Base-by-base conservation (phyloP, 805 yeast species). In the Sugiyamaella lignohabitans region DNA sequence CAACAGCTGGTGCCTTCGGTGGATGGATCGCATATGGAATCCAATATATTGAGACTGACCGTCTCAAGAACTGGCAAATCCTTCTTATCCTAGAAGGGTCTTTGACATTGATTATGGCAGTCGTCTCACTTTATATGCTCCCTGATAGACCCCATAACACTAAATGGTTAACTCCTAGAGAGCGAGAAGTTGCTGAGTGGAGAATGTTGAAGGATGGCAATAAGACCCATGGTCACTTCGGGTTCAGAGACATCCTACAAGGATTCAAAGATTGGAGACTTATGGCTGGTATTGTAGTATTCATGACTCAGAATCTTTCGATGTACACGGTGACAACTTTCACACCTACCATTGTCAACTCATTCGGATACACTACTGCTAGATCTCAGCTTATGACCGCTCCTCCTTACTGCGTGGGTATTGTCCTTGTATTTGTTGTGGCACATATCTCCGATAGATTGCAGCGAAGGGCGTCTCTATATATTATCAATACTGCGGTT, bases 311-410 rank as follows among this genome's bases (percentile, higher is more conserved):
- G 30, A 45, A 45, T 21, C 29, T 45, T 14, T 45, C 82, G 37
- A 32, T 47, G 17, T 46, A 53, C 24, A 51, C 49, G 2, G 49
- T 71, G 16, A 65, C 76, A 20, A 64, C 70, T 17, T 72, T 73
- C 48, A 53, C 73, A 24, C 77, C 78, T 6, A 65, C 75, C 2
- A 69, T 73, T 49, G 66, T 73, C 49, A 67, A 59, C 40, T 64
- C 62, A 44, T 61, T 73, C 60, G 78, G 78, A 1, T 72, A 71
- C 55, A 56, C 70, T 38, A 60, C 63, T 22, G 63, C 67, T 27
- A 59, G 55, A 16, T 68, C 76, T 0, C 76, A 73, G 55, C 63
- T 72, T 10, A 50, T 73, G 61, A 66, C 75, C 0, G 71, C 71
- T 19, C 77, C 77, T 5, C 45, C 48, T 3, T 45, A 40, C 16